Percentiles rank a stretch among this genome's conserved stretches.
These are phyloP conservation scores for Cavenderia fasciculata DNA, from an alignment of 78 protist genomes.

Conservation along the genomic window DNA sequence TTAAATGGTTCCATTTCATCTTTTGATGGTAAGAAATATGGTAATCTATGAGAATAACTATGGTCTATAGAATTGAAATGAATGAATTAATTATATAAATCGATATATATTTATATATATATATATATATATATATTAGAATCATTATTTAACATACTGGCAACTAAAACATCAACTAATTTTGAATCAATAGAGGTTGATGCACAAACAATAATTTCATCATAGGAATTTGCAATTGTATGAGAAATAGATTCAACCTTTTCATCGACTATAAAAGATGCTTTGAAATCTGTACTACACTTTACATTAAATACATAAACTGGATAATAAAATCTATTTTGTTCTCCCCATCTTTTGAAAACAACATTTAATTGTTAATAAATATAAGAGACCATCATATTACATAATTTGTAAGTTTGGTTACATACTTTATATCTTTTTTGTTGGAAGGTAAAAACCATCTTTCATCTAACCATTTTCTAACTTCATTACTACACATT, in stretches of 20 bases:
- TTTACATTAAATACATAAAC: slow-evolving; percentile 51
- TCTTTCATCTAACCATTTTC: slow-evolving; percentile 42
- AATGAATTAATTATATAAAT: too few relatives aligned
- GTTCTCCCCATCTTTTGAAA: slow-evolving; percentile 22
- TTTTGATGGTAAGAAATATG: slow-evolving; percentile 24
- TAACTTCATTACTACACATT: slow-evolving; percentile 53
- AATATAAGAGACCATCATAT: not conserved
- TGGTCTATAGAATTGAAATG: not conserved
- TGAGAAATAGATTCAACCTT: slow-evolving; percentile 3
- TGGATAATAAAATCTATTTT: slow-evolving; percentile 65
- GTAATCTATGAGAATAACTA: slow-evolving; percentile 36
- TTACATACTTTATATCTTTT: slow-evolving; percentile 28
- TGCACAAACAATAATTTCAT: slow-evolving; percentile 63
- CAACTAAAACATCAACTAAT: slow-evolving; percentile 26
- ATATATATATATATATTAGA: too few relatives aligned
- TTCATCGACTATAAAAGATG: slow-evolving; percentile 17
- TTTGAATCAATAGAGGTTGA: slow-evolving; percentile 43
- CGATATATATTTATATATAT: too few relatives aligned
- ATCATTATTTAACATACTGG: too few relatives aligned
- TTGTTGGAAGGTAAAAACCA: slow-evolving; percentile 66
- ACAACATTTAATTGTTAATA: not conserved
- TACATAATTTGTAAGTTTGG: too few relatives aligned
- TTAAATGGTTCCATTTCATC: slow-evolving; percentile 5
- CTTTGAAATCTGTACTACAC: slow-evolving; percentile 1
- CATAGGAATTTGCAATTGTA: not conserved